These are phyloP conservation scores for Cadophora luteo-olivacea DNA, from an alignment of 2,329 filamentous ascomycete species.

Conservation along the genomic window DNA sequence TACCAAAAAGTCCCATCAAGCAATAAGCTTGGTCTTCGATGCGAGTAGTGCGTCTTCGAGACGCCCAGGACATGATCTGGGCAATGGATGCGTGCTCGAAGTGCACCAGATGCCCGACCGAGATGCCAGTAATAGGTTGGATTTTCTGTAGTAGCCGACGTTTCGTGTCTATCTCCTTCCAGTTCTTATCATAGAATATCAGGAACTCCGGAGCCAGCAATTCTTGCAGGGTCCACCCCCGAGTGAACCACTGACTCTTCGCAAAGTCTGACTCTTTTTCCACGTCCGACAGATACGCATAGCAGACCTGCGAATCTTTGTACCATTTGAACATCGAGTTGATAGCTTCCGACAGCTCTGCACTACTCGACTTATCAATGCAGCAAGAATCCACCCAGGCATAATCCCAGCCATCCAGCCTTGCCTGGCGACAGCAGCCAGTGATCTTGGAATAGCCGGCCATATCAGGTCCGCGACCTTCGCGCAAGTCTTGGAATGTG, in stretches of 20 bases:
- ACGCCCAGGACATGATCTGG: conserved; percentile 22
- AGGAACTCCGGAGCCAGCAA: not conserved
- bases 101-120: not conserved
- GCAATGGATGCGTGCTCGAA: not conserved
- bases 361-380: conserved; percentile 19
- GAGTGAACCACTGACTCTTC: conserved; percentile 1
- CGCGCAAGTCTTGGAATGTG: conserved; percentile 2
- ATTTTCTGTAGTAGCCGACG: not conserved
- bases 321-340: conserved; percentile 20
- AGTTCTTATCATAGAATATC: not conserved
- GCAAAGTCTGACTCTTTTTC: not conserved
- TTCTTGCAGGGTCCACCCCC: not conserved
- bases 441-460: conserved; percentile 6
- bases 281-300: conserved; percentile 15
- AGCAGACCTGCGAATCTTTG: conserved; percentile 7
- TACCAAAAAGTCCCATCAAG: conserved; percentile 14
- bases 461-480: not conserved
- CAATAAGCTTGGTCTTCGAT: conserved; percentile 15
- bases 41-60: not conserved
- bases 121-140: not conserved
- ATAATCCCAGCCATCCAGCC: conserved; percentile 9
- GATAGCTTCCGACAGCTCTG: conserved; percentile 15
- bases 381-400: conserved; percentile 16
- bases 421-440: not conserved
- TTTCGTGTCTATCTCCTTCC: conserved; percentile 2